Percentiles rank a stretch among this genome's conserved stretches.
Evolutionary conservation across 2,329 filamentous ascomycete species (phyloP).

Genomic region (Talaromyces amestolkiae): DNA sequence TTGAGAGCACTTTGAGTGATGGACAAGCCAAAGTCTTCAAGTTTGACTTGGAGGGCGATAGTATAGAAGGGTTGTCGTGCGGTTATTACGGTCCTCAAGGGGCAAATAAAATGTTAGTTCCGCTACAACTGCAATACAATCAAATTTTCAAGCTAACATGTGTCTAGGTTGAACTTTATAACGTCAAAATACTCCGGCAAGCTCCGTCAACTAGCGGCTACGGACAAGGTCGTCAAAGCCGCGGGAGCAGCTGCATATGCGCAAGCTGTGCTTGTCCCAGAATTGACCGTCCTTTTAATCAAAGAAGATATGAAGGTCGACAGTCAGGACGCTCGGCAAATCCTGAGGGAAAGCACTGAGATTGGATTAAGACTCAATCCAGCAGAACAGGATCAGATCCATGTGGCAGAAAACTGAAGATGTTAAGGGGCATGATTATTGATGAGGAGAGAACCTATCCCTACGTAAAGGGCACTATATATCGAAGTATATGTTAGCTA

Average conservation of each 20-base stretch:
- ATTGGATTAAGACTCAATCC: conserved; percentile 68
- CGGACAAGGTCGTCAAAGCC: conserved; percentile 64
- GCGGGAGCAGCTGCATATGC: conserved; percentile 68
- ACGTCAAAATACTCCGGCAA: conserved; percentile 59
- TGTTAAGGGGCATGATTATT: background rate
- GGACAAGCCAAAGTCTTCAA: conserved; percentile 62
- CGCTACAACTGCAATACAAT: background rate
- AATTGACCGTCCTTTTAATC: conserved; percentile 57
- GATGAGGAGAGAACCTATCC: background rate
- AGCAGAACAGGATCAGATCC: conserved; percentile 58
- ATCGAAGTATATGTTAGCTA: background rate
- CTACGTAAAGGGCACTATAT: background rate
- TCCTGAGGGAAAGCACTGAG: conserved; percentile 65
- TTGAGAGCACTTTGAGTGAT: conserved; percentile 55
- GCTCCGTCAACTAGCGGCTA: conserved; percentile 61
- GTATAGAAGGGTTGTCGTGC: conserved; percentile 59
- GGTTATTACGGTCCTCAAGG: conserved; percentile 84
- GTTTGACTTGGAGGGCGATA: conserved; percentile 48
- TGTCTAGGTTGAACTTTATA: conserved; percentile 54
- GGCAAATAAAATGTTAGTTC: conserved; percentile 64
- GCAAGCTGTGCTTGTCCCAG: conserved; percentile 73
- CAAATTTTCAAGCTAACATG: background rate
- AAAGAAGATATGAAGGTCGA: conserved; percentile 57
- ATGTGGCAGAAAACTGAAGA: conserved; percentile 21
- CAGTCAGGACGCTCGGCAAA: conserved; percentile 47